phyloP scores from a whole-genome alignment of 345 rosid species.

The Aquilaria yunnanensis region DNA sequence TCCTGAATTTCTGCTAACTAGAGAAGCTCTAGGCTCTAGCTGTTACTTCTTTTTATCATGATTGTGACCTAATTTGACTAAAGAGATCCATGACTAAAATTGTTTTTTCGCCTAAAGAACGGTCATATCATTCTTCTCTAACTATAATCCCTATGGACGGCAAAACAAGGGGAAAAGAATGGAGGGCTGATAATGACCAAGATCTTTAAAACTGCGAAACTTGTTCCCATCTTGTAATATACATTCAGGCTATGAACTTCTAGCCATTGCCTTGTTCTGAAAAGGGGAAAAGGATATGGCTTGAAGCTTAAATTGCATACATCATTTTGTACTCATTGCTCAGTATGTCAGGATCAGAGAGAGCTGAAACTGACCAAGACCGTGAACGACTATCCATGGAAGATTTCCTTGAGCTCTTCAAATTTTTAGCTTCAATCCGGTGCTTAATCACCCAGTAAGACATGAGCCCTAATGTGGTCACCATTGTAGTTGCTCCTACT shows the following conservation, averaged over 20 bases:
- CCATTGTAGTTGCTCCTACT: slow-evolving; percentile 77
- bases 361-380: slow-evolving; percentile 33
- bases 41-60: too few relatives aligned
- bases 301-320: slow-evolving; percentile 11
- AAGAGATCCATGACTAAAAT: too few relatives aligned
- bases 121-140: too few relatives aligned
- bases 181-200: not conserved
- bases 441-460: slow-evolving; percentile 86
- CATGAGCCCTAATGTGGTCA: slow-evolving; percentile 88
- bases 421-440: slow-evolving; percentile 67
- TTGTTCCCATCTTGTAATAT: not conserved
- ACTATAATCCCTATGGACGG: too few relatives aligned
- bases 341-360: slow-evolving; percentile 16
- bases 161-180: too few relatives aligned
- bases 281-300: not conserved
- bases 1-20: too few relatives aligned
- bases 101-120: too few relatives aligned
- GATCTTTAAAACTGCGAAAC: not conserved
- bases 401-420: slow-evolving; percentile 57
- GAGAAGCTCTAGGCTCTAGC: too few relatives aligned
- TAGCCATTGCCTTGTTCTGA: not conserved
- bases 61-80: too few relatives aligned
- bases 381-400: slow-evolving; percentile 50
- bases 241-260: not conserved
- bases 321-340: slow-evolving; percentile 16